Base-by-base conservation (phyloP, 1,139 yeast species). In the Protomyces arabidopsidicola region DNA sequence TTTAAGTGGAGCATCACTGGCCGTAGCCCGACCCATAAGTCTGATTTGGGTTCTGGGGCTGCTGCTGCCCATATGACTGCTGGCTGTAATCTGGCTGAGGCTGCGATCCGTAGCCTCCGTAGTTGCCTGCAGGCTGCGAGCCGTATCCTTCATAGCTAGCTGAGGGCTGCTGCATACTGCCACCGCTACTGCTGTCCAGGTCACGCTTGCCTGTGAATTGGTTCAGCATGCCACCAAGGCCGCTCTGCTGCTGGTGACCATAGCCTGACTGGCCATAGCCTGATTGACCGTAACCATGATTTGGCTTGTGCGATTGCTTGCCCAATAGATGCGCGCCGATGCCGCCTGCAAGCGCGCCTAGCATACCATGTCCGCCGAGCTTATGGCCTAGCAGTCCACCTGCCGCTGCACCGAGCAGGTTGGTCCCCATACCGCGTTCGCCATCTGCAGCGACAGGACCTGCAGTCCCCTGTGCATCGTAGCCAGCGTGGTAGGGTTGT, bases 281-380 rank as follows among this genome's bases (percentile, higher is more conserved):
- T 36, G 42, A 14, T 1, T 36, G 42, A n/a, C 42, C 42, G 18
- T 14, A n/a, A 20, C 48, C 48, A 18, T 42, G 48, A 42, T 24
- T 42, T n/a, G 48, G 24, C 48, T 42, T 42, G 24, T 42, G 48
- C 48, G 20, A 18, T 24, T 42, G 48, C 48, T 58, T 55, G 45
- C 62, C 62, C n/a, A 58, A 34, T 35, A 58, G 14, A 18, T 58
- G 62, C 10, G 62, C 62, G 22, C 62, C 56, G 18, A 58, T 58
- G 31, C 62, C 62, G 22, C 62, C 62, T 12, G 62, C 62, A 42
- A 58, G 39, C 24, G 62, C 62, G 34, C 62, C 62, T 9, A 58
- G 56, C 56, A 58, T 22, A 5, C 56, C 55, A 16, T 58, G 62
- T 14, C 59, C 59, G 35, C 61, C 61, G 12, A 55, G 52, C 18